Evolutionary conservation across 345 rosid genomes (phyloP), one percentile per base, ranked within the genome.

Genomic region (Eutrema heterophyllum): DNA sequence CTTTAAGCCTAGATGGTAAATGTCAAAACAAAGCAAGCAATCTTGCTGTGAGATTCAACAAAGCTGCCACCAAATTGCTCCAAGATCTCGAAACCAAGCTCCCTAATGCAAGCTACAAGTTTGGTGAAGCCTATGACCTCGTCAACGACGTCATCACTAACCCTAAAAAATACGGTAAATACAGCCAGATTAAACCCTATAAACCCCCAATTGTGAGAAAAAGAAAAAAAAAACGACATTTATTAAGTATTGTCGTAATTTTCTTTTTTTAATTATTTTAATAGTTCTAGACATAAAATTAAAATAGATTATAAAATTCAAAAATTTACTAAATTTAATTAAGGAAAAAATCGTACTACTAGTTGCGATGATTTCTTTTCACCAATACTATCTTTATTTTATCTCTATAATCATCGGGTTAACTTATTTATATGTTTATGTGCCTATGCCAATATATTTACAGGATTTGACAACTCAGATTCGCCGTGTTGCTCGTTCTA

Each of bases 401-500:
- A 41, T 9, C 35, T 63, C n/a, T 43, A 43, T 40, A 24, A 61
- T 24, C 21, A 33, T 35, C 7, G 18, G 7, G 24, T 36, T 56
- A 15, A 64, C n/a, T 26, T 33, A 33, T 21, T 41, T 11, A 63
- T 16, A 49, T 45, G 38, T 64, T 52, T 32, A 5, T 50, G 6
- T 62, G 67, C 46, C 38, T 12, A 43, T 15, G 40, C 26, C 39
- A 56, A 13, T 21, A 50, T 21, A 15, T 27, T 12, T 61, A 16
- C 67, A 93, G 97, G 98, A 29, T 94, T 94, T 74, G 80, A 46
- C 0, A 91, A 91, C 73, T 75, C 97, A 2, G 89, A 91, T 64
- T 86, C 92, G 13, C 98, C 96, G 15, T 94, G 98, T 52, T 94
- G 98, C 80, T 94, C 97, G 4, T 81, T 94, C 44, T 92, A 96